Evolutionary conservation across 768 basidiomycete species (phyloP).

Genomic region (Russula griseocarnosa): DNA sequence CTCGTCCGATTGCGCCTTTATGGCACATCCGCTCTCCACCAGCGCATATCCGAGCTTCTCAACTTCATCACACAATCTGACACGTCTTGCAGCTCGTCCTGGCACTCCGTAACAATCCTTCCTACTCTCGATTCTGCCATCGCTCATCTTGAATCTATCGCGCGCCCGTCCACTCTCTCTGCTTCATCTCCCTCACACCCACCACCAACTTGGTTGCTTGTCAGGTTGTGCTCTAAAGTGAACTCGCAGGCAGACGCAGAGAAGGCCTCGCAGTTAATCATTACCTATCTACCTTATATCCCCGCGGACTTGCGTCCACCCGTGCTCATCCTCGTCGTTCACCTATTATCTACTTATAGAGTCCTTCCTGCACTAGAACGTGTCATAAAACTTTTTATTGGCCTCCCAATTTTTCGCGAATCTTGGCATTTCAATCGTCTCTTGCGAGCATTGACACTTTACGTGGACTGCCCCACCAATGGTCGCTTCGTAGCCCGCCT

Average conservation of each 20-base stretch:
- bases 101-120: neutral
- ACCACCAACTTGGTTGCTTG: constrained; percentile 52
- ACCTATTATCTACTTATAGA: constrained; percentile 49
- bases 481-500: constrained; percentile 16
- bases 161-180: neutral
- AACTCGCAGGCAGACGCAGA: constrained; percentile 45
- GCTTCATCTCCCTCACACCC: neutral
- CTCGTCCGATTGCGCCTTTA: neutral
- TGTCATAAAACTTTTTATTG: constrained; percentile 38
- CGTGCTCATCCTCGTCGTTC: constrained; percentile 45
- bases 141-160: constrained; percentile 5
- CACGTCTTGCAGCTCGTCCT: neutral
- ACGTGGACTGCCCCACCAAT: constrained; percentile 11
- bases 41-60: neutral
- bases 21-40: neutral
- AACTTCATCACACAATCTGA: neutral
- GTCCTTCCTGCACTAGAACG: constrained; percentile 46
- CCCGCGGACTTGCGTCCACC: constrained; percentile 40
- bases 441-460: constrained; percentile 21
- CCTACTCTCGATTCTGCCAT: constrained; percentile 12
- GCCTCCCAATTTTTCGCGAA: constrained; percentile 29
- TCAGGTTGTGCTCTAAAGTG: constrained; percentile 49
- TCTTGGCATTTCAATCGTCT: constrained; percentile 29
- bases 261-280: constrained; percentile 42
- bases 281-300: constrained; percentile 37